Evolutionary conservation across 495 filamentous ascomycete species (phyloP), one percentile per base, ranked within the genome.

Genomic region (Tetracladium setigerum): DNA sequence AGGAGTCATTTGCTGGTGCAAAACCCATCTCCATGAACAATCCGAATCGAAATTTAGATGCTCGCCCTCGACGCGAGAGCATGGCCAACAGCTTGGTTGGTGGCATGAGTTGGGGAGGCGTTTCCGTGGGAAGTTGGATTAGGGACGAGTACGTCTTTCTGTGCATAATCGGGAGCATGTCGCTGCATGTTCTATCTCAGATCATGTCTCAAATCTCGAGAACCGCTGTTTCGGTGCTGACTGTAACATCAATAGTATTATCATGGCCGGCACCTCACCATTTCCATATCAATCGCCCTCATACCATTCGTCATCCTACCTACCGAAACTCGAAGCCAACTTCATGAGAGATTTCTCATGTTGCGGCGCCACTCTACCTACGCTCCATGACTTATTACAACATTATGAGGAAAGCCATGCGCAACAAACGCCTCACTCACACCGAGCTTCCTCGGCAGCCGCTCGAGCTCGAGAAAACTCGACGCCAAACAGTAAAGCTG

Each of bases 91-190:
- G 94, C 68, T 68, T 96, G 58, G 83, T 90, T 54, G 83, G 79
- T 50, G 90, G 89, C 43, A 94, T 96, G 88, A 97, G 94, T 62
- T 98, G 89, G 89, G 92, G 94, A 60, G 94, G 91, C 46, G 76
- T 94, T 17, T 97, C 92, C 35, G 86, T 97, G 49, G 89, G 90
- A 45, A 96, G 91, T 63, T 97, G 89, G 76, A 90, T 98, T 65
- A 79, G 87, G 58, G 92, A 98, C 71, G 92, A 98, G 92, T 97
- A 79, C 80, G 91, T 89, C 17, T 34, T 32, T 38, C 50, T 47
- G 50, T 58, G 13, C 22, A 2, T 2, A 41, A 13, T 3, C 42
- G 12, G 35, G 32, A 10, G n/a, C 41, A n/a, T n/a, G 16, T 31
- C 16, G 36, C 40, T 24, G 6, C 16, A 30, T 32, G 34, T n/a